Conservation (phyloP, 1,284 basidiomycete genomes). For the Chiua sp. region DNA sequence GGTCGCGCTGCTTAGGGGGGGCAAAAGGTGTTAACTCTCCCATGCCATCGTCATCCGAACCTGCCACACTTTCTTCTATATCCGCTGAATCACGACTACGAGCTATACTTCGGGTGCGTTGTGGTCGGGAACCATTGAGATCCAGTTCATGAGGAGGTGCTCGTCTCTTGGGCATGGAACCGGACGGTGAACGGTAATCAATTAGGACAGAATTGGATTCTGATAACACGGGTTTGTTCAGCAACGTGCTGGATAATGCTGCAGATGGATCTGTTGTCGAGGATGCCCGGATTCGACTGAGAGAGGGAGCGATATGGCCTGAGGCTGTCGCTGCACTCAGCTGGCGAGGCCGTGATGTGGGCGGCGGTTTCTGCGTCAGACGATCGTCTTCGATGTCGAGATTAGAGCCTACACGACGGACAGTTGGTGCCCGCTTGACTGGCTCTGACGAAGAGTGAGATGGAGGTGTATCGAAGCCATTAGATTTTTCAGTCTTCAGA, state of each 20-base stretch:
- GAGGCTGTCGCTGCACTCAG: conserved; percentile 40
- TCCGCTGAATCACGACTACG: conserved; percentile 71
- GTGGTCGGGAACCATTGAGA: conserved; percentile 40
- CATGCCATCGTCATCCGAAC: conserved; percentile 54
- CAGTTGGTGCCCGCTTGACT: conserved; percentile 36
- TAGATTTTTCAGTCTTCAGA: conserved; percentile 30
- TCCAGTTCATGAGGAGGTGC: conserved; percentile 33
- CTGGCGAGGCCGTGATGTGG: conserved; percentile 40
- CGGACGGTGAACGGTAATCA: conserved; percentile 37
- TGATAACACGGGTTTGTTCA: conserved; percentile 23
- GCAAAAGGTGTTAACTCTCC: conserved; percentile 27
- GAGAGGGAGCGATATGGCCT: conserved; percentile 23
- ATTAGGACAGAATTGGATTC: conserved; percentile 33
- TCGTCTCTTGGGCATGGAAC: conserved; percentile 26
- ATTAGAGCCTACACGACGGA: conserved; percentile 67
- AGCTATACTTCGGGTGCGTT: conserved; percentile 55
- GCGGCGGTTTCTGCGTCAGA: conserved; percentile 36
- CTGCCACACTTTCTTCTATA: conserved; percentile 74
- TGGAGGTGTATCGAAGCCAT: conserved; percentile 18
- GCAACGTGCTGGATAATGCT: conserved; percentile 10
- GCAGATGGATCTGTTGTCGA: conserved; percentile 34
- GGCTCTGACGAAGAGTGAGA: conserved; percentile 26
- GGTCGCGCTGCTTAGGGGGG: conserved; percentile 36
- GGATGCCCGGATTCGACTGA: conserved; percentile 34
- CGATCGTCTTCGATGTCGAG: conserved; percentile 57